Conservation (phyloP, 257 asterid genomes). For the Euphrasia confusa region DNA sequence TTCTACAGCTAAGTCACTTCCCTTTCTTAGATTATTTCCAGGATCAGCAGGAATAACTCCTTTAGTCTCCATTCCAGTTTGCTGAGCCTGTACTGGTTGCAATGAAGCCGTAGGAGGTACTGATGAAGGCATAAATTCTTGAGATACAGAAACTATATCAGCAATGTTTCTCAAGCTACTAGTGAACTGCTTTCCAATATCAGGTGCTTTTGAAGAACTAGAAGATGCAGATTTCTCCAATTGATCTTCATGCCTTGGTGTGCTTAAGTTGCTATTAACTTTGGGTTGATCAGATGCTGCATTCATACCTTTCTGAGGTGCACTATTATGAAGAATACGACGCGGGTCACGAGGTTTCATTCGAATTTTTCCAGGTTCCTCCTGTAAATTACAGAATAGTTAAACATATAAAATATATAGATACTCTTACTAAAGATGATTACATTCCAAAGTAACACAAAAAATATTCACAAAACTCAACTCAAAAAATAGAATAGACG, state of each 20-base stretch:
- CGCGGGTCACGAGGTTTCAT: conserved; percentile 99
- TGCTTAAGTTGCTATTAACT: conserved; percentile 33
- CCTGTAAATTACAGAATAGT: conserved; percentile 46
- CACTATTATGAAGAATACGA: conserved; percentile 59
- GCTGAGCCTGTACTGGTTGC: conserved; percentile 35
- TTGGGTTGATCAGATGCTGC: conserved; percentile 49
- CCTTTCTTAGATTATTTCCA: conserved; percentile 36
- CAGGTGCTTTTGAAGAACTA: conserved; percentile 48
- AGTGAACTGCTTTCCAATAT: conserved; percentile 76
- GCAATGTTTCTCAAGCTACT: conserved; percentile 64
- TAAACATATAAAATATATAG: conserved; percentile 15
- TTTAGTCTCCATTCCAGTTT: conserved; percentile 39
- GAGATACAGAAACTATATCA: conserved; percentile 65
- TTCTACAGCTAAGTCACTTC: conserved; percentile 38
- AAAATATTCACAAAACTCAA: background rate
- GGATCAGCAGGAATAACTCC: conserved; percentile 36
- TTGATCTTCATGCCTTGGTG: conserved; percentile 49
- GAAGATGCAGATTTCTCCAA: conserved; percentile 37
- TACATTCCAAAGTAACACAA: conserved; percentile 19
- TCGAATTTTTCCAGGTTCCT: conserved; percentile 63
- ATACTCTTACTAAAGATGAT: conserved; percentile 9
- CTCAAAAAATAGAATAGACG: background rate
- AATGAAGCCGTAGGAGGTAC: conserved; percentile 37
- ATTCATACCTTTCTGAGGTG: conserved; percentile 40
- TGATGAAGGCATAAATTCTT: conserved; percentile 36